Evolutionary conservation across 768 basidiomycete genomes (phyloP), one percentile per base, ranked within the genome.

Genomic region (Lanmaoa rubissima): DNA sequence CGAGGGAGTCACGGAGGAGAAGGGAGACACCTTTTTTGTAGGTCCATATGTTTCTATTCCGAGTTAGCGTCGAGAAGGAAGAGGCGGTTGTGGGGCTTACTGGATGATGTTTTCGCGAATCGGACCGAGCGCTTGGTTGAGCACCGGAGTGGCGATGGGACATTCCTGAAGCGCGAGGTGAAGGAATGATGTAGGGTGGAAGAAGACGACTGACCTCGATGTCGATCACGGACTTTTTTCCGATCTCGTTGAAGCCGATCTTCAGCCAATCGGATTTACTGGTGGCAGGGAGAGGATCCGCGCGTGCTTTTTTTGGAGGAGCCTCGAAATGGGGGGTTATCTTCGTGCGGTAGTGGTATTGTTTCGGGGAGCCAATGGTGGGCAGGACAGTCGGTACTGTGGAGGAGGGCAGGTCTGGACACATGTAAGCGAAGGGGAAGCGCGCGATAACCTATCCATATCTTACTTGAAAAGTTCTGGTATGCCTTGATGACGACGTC

Each of bases 291-390:
- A 34, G 10, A 11, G 49, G 47, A 13, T 54, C 49, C 1, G 14
- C 50, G 19, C 66, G 62, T 39, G 69, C 65, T 47, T 68, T 74
- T 53, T 78, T 84, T 1, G 83, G 81, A 0, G 93, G 86, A 0
- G 86, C 81, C 24, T 94, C 91, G 59, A 98, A 98, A 69, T 99
- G 97, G 0, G 97, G 97, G 0, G 97, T 98, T 51, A 99, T 86
- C 75, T 99, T 99, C 2, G 97, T 99, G 34, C 96, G 85, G 70
- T 99, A 99, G 50, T 80, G 83, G 69, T 96, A 98, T 52, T 95
- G 85, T 48, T 91, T 77, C 0, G 96, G 97, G 0, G 92, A 94
- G n/a, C 84, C 82, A 8, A 94, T 85, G 0, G 94, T 97, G 0
- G 85, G 73, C 39, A 80, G 79, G 19, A 94, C 84, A 0, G 70